Conservation (phyloP, 441 rosid species). For the Erodium moschatum region DNA sequence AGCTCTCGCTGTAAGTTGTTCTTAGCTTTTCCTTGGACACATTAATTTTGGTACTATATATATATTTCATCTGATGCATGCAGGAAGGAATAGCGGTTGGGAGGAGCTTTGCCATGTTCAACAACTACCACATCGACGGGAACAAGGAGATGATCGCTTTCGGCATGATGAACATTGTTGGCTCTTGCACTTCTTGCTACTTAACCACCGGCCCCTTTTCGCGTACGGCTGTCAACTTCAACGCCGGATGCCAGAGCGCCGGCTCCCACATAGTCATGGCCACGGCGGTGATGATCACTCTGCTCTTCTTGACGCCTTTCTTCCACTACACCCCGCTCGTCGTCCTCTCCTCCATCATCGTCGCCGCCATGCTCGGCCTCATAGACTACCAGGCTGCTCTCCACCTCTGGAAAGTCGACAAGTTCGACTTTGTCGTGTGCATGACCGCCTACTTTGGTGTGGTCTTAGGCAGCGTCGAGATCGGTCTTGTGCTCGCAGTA, state of each 20-base stretch:
- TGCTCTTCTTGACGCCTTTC: conserved; percentile 63
- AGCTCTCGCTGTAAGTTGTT: conserved; percentile 75
- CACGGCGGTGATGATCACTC: conserved; percentile 63
- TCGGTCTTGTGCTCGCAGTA: conserved; percentile 69
- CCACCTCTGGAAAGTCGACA: conserved; percentile 64
- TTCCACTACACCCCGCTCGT: conserved; percentile 83
- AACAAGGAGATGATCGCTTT: conserved; percentile 61
- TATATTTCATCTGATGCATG: no score
- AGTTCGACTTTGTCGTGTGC: conserved; percentile 67
- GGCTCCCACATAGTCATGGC: conserved; percentile 79
- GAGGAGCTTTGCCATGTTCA: conserved; percentile 53
- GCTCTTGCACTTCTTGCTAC: conserved; percentile 56
- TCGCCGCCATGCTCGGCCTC: conserved; percentile 81
- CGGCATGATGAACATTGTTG: conserved; percentile 55
- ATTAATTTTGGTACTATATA: no score
- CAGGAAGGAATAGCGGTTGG: conserved; percentile 67
- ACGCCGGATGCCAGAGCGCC: conserved; percentile 57
- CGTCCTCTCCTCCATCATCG: conserved; percentile 72
- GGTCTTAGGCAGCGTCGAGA: conserved; percentile 68
- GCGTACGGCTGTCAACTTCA: conserved; percentile 77
- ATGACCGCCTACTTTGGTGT: conserved; percentile 70
- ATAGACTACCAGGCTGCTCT: conserved; percentile 50
- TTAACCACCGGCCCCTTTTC: conserved; percentile 79
- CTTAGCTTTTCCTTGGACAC: no score
- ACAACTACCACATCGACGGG: conserved; percentile 53